A percentile compares a stretch with the other conserved stretches of the same genome.
phyloP scores from a whole-genome alignment of 139 green algal species.

The Choricystis sp. region DNA sequence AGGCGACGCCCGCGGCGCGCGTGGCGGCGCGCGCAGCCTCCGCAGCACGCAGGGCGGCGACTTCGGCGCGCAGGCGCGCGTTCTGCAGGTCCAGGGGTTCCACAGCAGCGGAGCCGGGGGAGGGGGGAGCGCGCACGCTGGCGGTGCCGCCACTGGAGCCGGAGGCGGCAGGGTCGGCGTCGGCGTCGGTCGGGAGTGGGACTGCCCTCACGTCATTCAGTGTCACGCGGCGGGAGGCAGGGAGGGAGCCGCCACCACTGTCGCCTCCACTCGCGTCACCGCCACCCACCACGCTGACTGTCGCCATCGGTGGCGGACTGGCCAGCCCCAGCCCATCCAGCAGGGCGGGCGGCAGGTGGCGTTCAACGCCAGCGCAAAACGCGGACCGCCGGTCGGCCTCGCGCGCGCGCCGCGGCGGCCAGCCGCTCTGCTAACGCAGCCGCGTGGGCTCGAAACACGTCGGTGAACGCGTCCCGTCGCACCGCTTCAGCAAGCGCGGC shows the following conservation, averaged over 20 bases:
- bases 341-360: slow-evolving; percentile 35
- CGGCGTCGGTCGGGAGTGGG: not conserved
- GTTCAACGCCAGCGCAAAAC: slow-evolving; percentile 36
- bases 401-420: slow-evolving; percentile 35
- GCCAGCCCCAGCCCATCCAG: slow-evolving; percentile 45
- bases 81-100: not conserved
- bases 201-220: slow-evolving; percentile 30
- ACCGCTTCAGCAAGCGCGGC: slow-evolving; percentile 66
- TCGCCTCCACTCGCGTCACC: too few relatives aligned
- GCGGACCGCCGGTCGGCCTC: slow-evolving; percentile 39
- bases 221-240: slow-evolving; percentile 26
- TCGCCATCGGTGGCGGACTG: too few relatives aligned
- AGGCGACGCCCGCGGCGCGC: not conserved
- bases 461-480: slow-evolving; percentile 24
- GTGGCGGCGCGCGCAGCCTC: not conserved
- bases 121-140: too few relatives aligned
- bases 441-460: slow-evolving; percentile 42
- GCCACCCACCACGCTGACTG: too few relatives aligned
- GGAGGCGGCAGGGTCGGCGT: not conserved
- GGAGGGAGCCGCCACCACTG: too few relatives aligned
- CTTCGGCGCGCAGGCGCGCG: not conserved
- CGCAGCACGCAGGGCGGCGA: not conserved
- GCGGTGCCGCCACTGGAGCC: too few relatives aligned
- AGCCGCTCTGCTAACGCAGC: slow-evolving; percentile 58
- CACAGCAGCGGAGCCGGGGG: not conserved